Evolutionary conservation across 2,329 filamentous ascomycete species (phyloP), one percentile per base, ranked within the genome.

Genomic region (Beauveria caledonica): DNA sequence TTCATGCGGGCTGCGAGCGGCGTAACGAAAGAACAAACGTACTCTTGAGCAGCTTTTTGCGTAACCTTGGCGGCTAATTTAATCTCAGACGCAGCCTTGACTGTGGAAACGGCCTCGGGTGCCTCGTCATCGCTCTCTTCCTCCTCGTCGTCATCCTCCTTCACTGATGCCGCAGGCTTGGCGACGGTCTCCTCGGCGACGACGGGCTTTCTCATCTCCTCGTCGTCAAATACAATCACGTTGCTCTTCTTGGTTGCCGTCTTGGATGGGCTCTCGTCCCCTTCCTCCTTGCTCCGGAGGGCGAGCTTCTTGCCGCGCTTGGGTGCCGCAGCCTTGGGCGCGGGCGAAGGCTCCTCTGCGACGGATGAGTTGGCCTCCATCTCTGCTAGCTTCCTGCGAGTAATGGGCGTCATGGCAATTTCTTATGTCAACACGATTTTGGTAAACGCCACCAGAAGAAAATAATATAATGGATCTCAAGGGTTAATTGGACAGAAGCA

Each of bases 51-150:
- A 23, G 78, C 80, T 62, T 79, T 78, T 61, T 77, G 74, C 42
- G 77, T 76, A 15, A 74, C 76, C 62, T 79, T 74, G 1, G 76
- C 73, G 3, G 77, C 76, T 64, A 78, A 75, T 62, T 77, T 75
- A 23, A 75, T 72, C 62, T 78, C 73, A 15, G 73, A 75, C 1
- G 80, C 80, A 3, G 77, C 80, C 52, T 75, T 74, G 13, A 72
- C 69, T 1, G 80, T 81, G 0, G 82, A 84, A n/a, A 85, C 77
- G 3, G 80, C 82, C 69, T 85, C 83, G 9, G 82, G 82, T 0
- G 81, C 81, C 52, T 80, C 81, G 57, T 84, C 81, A 48, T 82
- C 80, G 46, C 77, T 78, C 11, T 75, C 74, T 3, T 77, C 76
- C 1, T 73, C 74, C 8, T 74, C 71, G 3, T 75, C 73, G 2